These are phyloP conservation scores for Exophiala calicioides DNA, from an alignment of 2,329 filamentous ascomycete species.

Conservation along the genomic window DNA sequence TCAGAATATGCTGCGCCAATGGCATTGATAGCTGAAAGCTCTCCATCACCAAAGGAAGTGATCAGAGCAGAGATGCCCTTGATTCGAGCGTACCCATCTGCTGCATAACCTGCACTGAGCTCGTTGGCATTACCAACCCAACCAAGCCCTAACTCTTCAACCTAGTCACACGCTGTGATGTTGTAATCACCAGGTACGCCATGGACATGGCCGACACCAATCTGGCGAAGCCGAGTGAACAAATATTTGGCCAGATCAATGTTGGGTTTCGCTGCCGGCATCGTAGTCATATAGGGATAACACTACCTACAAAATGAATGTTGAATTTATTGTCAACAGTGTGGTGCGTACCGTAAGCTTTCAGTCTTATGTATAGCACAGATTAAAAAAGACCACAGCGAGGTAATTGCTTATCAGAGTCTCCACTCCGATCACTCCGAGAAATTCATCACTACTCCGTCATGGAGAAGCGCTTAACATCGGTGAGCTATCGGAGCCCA, in stretches of 20 bases:
- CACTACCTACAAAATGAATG: too few species aligned
- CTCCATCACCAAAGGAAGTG: conserved; percentile 63
- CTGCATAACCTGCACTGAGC: conserved; percentile 68
- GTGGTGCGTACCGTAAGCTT: too few species aligned
- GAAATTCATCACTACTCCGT: too few species aligned
- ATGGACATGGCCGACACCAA: conserved; percentile 51
- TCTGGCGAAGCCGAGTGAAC: conserved; percentile 51
- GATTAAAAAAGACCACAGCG: too few species aligned
- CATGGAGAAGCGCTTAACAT: too few species aligned
- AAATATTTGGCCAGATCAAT: conserved; percentile 52
- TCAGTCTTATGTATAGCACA: too few species aligned
- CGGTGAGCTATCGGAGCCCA: too few species aligned
- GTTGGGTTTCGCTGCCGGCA: conserved; percentile 32
- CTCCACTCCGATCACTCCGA: too few species aligned
- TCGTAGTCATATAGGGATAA: too few species aligned
- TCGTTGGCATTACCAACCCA: conserved; percentile 66
- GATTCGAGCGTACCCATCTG: conserved; percentile 75
- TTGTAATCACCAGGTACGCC: conserved; percentile 52
- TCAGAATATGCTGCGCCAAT: conserved; percentile 55
- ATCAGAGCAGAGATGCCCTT: conserved; percentile 39
- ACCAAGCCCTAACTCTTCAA: conserved; percentile 55
- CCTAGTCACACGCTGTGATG: conserved; percentile 56
- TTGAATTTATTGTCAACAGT: too few species aligned
- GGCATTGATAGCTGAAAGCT: conserved; percentile 41
- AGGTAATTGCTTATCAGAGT: too few species aligned